Evolutionary conservation across 225 moss, liverwort and hornwort species (phyloP).

Genomic region (Polytrichum formosum): DNA sequence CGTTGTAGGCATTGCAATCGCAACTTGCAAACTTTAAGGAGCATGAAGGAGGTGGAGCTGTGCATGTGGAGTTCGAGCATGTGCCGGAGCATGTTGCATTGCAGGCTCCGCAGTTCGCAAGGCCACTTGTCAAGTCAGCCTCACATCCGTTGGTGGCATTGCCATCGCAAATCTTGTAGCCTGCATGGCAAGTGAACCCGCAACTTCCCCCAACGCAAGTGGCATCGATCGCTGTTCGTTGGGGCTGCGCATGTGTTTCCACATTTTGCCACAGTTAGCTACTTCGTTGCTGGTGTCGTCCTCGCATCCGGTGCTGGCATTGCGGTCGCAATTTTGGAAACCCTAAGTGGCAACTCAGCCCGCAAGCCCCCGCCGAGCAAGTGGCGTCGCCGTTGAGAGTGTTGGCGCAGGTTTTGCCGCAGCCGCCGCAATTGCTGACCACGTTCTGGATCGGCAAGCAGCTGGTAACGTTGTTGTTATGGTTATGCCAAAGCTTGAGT

Average conservation of each 20-base stretch:
- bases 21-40: too few relatives aligned
- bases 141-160: neutral
- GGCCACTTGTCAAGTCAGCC: neutral
- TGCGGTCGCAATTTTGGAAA: neutral
- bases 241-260: too few relatives aligned
- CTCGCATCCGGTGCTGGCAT: neutral
- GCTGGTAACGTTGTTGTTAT: too few relatives aligned
- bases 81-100: neutral
- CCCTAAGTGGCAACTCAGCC: neutral
- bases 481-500: neutral
- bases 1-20: neutral
- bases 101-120: neutral
- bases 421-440: neutral
- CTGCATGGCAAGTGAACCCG: neutral
- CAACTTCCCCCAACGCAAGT: neutral
- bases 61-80: neutral
- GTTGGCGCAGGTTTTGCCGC: neutral
- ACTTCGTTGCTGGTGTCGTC: neutral
- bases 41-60: too few relatives aligned
- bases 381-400: neutral
- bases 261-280: neutral
- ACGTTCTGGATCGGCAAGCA: neutral
- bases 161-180: neutral
- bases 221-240: neutral
- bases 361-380: neutral